Percentiles rank a stretch among this genome's conserved stretches.
Evolutionary conservation across 164 flowering plant genomes (phyloP).

Genomic region (Stephania yunnanensis): DNA sequence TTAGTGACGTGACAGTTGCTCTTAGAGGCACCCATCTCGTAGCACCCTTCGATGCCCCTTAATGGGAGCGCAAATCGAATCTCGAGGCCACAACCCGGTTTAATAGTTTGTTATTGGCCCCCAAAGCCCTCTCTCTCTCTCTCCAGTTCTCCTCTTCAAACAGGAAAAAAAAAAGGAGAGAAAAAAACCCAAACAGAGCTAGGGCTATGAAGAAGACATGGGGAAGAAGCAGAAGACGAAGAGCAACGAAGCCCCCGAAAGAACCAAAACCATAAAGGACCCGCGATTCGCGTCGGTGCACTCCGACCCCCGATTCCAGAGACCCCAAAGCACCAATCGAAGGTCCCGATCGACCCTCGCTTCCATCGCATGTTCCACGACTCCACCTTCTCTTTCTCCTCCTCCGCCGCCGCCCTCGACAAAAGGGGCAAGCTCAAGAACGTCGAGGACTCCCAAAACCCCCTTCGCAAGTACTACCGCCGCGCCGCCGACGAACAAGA

Average conservation of each 20-base stretch:
- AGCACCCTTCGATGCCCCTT: too few species aligned
- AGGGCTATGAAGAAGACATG: not conserved
- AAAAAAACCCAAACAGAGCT: not conserved
- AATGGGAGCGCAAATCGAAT: too few species aligned
- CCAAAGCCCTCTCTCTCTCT: too few species aligned
- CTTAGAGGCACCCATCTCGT: too few species aligned
- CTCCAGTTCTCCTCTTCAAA: too few species aligned
- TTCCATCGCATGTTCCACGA: conserved; percentile 56
- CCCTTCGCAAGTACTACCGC: conserved; percentile 50
- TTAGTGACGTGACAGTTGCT: too few species aligned
- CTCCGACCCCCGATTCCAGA: conserved; percentile 76
- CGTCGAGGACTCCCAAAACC: conserved; percentile 16
- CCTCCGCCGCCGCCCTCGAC: conserved; percentile 57
- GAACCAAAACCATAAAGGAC: conserved; percentile 39
- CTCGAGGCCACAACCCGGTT: too few species aligned
- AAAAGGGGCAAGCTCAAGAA: conserved; percentile 61
- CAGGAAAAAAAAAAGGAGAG: too few species aligned
- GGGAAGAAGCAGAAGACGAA: not conserved
- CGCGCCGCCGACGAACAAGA: conserved; percentile 15
- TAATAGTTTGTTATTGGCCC: too few species aligned
- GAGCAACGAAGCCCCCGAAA: not conserved
- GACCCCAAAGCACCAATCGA: conserved; percentile 43
- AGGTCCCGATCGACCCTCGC: conserved; percentile 66
- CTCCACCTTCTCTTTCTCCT: conserved; percentile 42
- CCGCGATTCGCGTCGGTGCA: conserved; percentile 60